Evolutionary conservation across 768 basidiomycete species (phyloP).

Genomic region (Suillus tomentosus): DNA sequence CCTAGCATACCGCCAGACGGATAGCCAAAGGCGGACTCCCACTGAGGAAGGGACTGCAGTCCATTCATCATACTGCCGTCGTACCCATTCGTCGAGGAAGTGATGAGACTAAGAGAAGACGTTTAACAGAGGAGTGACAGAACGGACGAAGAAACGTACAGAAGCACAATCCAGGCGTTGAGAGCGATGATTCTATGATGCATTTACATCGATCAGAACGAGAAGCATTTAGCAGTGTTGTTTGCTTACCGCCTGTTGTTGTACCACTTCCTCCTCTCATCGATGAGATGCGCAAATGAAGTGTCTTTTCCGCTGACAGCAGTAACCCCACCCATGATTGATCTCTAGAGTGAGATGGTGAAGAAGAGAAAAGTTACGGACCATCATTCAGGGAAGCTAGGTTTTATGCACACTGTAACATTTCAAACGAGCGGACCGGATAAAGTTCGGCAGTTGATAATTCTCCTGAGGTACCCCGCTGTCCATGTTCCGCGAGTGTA

Average conservation of each 20-base stretch:
- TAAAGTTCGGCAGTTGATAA: slow-evolving; percentile 11
- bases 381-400: slow-evolving; percentile 11
- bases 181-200: slow-evolving; percentile 54
- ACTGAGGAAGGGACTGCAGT: slow-evolving; percentile 66
- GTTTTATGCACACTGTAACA: background rate
- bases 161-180: slow-evolving; percentile 69
- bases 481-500: background rate
- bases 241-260: slow-evolving; percentile 66
- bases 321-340: slow-evolving; percentile 54
- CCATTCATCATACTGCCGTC: slow-evolving; percentile 84
- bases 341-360: slow-evolving; percentile 5
- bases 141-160: slow-evolving; percentile 41
- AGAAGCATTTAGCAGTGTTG: background rate
- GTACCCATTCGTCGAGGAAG: slow-evolving; percentile 75
- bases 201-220: slow-evolving; percentile 2
- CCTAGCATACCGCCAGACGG: slow-evolving; percentile 63
- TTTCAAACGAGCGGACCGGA: slow-evolving; percentile 20
- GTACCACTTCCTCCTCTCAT: slow-evolving; percentile 73
- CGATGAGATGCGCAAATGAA: slow-evolving; percentile 55
- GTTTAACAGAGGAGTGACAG: slow-evolving; percentile 7
- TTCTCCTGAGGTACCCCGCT: slow-evolving; percentile 28
- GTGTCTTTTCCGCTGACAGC: slow-evolving; percentile 31
- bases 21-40: slow-evolving; percentile 60
- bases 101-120: slow-evolving; percentile 54
- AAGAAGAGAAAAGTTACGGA: slow-evolving; percentile 21